Conservation (phyloP, 257 asterid genomes). For the Solanum medicagineum region DNA sequence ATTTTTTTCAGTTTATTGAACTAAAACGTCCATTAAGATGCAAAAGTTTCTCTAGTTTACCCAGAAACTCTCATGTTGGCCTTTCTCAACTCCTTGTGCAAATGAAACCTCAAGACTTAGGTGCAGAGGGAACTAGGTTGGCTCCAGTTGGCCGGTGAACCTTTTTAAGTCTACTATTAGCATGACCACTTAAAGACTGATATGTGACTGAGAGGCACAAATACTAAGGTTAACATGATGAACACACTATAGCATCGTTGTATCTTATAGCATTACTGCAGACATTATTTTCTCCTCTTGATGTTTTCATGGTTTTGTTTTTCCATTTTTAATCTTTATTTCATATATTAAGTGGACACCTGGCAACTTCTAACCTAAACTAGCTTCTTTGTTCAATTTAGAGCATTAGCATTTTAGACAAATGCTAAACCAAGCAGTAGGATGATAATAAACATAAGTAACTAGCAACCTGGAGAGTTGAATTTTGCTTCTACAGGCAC, state of each 20-base stretch:
- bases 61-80: background rate
- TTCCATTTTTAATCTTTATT: background rate
- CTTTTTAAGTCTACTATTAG: background rate
- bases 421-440: background rate
- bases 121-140: background rate
- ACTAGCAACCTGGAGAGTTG: background rate
- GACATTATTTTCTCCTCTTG: background rate
- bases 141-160: background rate
- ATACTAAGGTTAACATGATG: background rate
- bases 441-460: background rate
- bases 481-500: constrained; percentile 36
- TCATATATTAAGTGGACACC: background rate
- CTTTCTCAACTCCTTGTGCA: background rate
- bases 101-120: background rate
- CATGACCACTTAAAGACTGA: background rate
- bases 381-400: background rate
- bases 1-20: background rate
- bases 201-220: background rate
- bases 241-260: background rate
- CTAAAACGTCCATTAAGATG: background rate
- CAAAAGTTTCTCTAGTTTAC: background rate
- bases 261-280: background rate
- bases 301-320: background rate
- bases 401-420: background rate
- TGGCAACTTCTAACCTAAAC: background rate